phyloP scores from a whole-genome alignment of 208 protist species.

The Crithidia acanthocephali region DNA sequence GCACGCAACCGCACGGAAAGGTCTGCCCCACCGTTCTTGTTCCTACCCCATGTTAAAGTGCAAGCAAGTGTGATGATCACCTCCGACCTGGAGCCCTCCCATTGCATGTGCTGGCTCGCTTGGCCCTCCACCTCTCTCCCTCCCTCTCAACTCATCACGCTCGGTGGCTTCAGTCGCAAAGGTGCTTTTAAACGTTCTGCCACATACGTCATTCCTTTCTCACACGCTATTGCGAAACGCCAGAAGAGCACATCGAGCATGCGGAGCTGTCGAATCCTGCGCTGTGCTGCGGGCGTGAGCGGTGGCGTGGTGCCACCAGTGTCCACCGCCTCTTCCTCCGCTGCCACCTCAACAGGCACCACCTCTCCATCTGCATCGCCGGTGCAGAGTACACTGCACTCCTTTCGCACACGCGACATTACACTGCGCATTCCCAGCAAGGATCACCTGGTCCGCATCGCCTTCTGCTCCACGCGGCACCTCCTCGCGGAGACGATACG shows the following conservation, averaged over 20 bases:
- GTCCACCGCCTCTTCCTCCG: background rate
- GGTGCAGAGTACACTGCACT: slow-evolving; percentile 31
- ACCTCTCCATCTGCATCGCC: background rate
- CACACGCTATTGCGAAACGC: too few relatives aligned
- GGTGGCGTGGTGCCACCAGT: background rate
- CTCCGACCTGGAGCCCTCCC: too few relatives aligned
- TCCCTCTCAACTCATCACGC: too few relatives aligned
- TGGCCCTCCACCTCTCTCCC: too few relatives aligned
- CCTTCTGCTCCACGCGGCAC: slow-evolving; percentile 50
- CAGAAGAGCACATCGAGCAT: background rate
- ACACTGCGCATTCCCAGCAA: slow-evolving; percentile 55
- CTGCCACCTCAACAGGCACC: background rate
- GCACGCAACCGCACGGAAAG: too few relatives aligned
- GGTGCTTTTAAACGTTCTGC: too few relatives aligned
- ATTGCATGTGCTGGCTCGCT: too few relatives aligned
- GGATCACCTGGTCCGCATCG: slow-evolving; percentile 49
- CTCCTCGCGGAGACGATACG: slow-evolving; percentile 59
- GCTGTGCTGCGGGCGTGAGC: slow-evolving; percentile 12
- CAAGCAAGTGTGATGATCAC: too few relatives aligned
- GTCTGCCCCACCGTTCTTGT: too few relatives aligned
- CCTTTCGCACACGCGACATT: slow-evolving; percentile 70
- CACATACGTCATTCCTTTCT: too few relatives aligned
- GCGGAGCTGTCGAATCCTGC: slow-evolving; percentile 4
- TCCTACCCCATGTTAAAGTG: too few relatives aligned
- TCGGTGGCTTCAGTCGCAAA: too few relatives aligned